Conservation (phyloP, 75 land plant genomes). For the Azolla pinnata region DNA sequence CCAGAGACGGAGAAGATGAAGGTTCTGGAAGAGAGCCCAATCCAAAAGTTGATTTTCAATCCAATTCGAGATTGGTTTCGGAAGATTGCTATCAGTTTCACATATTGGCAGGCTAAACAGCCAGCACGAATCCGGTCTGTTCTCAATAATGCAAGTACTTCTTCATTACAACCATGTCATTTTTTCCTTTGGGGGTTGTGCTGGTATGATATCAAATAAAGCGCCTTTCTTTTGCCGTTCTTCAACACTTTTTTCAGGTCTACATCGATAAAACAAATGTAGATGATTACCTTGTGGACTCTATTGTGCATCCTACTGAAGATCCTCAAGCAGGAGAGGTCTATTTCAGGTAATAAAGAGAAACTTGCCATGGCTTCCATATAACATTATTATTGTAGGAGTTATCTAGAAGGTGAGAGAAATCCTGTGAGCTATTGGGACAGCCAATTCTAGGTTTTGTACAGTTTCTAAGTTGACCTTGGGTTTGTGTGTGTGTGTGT, state of each 20-base stretch:
- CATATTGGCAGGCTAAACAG: constrained; percentile 97
- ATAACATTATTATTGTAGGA: neutral
- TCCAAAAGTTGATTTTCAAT: constrained; percentile 47
- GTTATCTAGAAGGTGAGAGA: neutral
- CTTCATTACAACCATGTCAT: too few species aligned
- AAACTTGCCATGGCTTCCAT: neutral
- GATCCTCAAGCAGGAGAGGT: constrained; percentile 97
- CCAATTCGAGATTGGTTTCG: constrained; percentile 64
- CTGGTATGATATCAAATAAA: neutral
- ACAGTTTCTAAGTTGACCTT: too few species aligned
- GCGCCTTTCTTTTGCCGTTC: neutral
- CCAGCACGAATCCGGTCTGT: constrained; percentile 80
- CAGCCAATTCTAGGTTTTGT: too few species aligned
- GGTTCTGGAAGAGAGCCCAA: constrained; percentile 38
- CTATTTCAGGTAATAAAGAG: constrained; percentile 60
- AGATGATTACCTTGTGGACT: constrained; percentile 88
- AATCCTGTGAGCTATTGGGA: too few species aligned
- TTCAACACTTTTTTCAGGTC: constrained; percentile 37
- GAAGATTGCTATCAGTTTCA: constrained; percentile 50
- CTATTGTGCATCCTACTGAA: constrained; percentile 66
- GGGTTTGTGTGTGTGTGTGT: too few species aligned
- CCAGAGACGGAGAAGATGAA: constrained; percentile 14
- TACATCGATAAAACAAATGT: constrained; percentile 77
- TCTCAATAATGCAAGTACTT: constrained; percentile 66
- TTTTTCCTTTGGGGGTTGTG: neutral